Conservation (phyloP, 1,284 basidiomycete genomes). For the Thelephora terrestris region DNA sequence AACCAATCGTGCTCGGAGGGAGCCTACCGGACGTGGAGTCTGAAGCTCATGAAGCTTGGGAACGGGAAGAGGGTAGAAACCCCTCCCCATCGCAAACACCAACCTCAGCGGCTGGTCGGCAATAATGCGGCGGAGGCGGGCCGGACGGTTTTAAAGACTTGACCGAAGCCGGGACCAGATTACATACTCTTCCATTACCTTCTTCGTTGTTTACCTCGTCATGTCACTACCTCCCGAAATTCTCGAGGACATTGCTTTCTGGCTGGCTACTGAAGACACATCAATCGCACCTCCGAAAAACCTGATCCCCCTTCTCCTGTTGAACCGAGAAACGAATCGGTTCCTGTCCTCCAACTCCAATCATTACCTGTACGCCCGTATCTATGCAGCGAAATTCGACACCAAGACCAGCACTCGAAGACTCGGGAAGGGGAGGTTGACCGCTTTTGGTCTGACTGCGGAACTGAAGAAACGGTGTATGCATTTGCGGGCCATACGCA, state of each 20-base stretch:
- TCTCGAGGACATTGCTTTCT: slow-evolving; percentile 31
- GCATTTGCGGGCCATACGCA: slow-evolving; percentile 41
- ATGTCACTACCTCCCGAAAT: slow-evolving; percentile 28
- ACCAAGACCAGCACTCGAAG: slow-evolving; percentile 18
- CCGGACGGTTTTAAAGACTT: too few relatives aligned
- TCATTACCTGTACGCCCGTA: slow-evolving; percentile 34
- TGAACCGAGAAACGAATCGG: slow-evolving; percentile 26
- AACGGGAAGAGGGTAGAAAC: too few relatives aligned
- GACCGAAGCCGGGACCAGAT: too few relatives aligned
- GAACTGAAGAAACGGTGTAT: slow-evolving; percentile 41
- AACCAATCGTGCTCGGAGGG: slow-evolving; percentile 9
- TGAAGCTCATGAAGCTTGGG: too few relatives aligned
- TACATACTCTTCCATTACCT: slow-evolving; percentile 6
- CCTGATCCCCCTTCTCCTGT: slow-evolving; percentile 26
- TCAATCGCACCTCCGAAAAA: slow-evolving; percentile 23
- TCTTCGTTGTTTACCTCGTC: slow-evolving; percentile 1
- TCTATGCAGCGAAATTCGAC: slow-evolving; percentile 37
- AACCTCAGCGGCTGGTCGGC: too few relatives aligned
- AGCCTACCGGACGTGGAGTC: not conserved
- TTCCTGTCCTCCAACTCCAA: slow-evolving; percentile 24
- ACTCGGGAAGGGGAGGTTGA: slow-evolving; percentile 13
- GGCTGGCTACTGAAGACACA: slow-evolving; percentile 20
- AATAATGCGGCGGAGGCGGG: too few relatives aligned
- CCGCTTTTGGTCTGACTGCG: slow-evolving; percentile 20
- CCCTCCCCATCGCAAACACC: too few relatives aligned